Conservation (phyloP, 805 yeast species). For the Metschnikowia rubicola region DNA sequence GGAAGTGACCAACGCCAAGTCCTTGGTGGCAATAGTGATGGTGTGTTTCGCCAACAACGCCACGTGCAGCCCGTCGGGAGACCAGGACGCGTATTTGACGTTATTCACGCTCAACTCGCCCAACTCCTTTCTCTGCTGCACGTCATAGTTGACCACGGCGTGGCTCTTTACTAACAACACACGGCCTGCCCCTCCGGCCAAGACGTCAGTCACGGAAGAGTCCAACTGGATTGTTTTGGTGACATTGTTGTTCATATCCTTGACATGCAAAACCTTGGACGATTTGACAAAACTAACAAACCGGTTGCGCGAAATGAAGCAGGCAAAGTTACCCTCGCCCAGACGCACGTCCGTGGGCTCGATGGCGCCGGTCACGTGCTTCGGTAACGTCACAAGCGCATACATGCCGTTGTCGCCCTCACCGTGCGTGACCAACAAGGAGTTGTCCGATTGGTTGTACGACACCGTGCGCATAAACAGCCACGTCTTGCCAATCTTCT, state of each 20-base stretch:
- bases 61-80: conserved; percentile 78
- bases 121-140: conserved; percentile 82
- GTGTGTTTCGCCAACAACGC: conserved; percentile 92
- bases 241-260: conserved; percentile 74
- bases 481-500: conserved; percentile 83
- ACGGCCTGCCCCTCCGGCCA: conserved; percentile 78
- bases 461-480: conserved; percentile 78
- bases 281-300: conserved; percentile 75
- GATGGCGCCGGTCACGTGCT: conserved; percentile 87
- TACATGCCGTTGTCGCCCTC: conserved; percentile 64
- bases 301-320: conserved; percentile 92
- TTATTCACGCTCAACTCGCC: conserved; percentile 67
- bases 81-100: conserved; percentile 88
- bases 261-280: conserved; percentile 68
- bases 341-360: conserved; percentile 79
- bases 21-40: conserved; percentile 80
- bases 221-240: conserved; percentile 80
- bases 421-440: conserved; percentile 78
- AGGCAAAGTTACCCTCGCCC: conserved; percentile 82
- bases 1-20: conserved; percentile 71
- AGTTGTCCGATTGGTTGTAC: conserved; percentile 89
- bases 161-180: conserved; percentile 70
- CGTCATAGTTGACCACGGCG: conserved; percentile 80
- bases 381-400: conserved; percentile 74
- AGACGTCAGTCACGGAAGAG: conserved; percentile 64